Evolutionary conservation across 805 yeast genomes (phyloP).

Genomic region (Zygosaccharomyces siamensis): DNA sequence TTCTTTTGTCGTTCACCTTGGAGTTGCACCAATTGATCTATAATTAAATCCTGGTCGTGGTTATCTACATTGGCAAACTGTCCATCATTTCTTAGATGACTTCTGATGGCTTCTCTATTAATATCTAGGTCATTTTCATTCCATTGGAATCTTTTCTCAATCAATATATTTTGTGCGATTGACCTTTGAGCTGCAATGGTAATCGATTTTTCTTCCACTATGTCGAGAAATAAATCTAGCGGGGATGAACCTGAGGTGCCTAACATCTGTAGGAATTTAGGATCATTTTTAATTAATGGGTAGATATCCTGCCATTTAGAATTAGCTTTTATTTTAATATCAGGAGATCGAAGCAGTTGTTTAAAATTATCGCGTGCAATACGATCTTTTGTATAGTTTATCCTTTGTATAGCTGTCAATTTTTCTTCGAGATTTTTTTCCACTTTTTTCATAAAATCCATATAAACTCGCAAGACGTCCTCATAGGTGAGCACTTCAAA

Average conservation of each 20-base stretch:
- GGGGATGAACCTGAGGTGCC: conserved; percentile 79
- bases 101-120: conserved; percentile 12
- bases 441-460: conserved; percentile 28
- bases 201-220: conserved; percentile 57
- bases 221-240: conserved; percentile 70
- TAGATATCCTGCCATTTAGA: conserved; percentile 58
- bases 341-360: conserved; percentile 34
- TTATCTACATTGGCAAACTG: conserved; percentile 28
- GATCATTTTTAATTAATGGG: conserved; percentile 47
- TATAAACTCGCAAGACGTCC: conserved; percentile 51
- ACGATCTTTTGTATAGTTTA: conserved; percentile 54
- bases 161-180: conserved; percentile 48
- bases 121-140: conserved; percentile 18
- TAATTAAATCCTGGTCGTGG: conserved; percentile 29
- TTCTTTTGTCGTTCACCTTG: conserved; percentile 23
- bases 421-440: conserved; percentile 24
- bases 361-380: conserved; percentile 60
- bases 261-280: conserved; percentile 53
- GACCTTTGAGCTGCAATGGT: conserved; percentile 55
- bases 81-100: conserved; percentile 18
- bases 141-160: conserved; percentile 33
- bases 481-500: conserved; percentile 47
- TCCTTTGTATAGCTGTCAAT: conserved; percentile 29
- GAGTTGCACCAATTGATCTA: conserved; percentile 27
- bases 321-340: conserved; percentile 41